Evolutionary conservation across 139 green algal species (phyloP).

Genomic region (Haematococcus lacustris): DNA sequence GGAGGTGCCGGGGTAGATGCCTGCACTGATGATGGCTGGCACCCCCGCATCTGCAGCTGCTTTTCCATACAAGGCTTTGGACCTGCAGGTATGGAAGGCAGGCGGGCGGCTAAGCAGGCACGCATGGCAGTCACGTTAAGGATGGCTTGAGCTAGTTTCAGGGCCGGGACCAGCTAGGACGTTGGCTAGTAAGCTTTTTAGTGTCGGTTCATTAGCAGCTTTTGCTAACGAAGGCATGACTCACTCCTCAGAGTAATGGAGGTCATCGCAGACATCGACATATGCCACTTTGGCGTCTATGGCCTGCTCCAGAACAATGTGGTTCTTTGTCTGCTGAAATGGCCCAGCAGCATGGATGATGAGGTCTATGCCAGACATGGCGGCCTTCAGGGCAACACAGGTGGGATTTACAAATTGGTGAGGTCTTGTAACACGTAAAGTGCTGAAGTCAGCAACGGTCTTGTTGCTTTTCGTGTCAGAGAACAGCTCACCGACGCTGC

Average conservation of each 20-base stretch:
- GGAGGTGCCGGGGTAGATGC: slow-evolving; percentile 84
- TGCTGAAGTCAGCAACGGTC: neutral
- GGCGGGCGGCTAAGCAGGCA: no score
- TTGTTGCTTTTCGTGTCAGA: neutral
- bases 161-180: no score
- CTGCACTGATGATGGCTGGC: slow-evolving; percentile 77
- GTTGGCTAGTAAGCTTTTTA: no score
- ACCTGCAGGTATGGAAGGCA: no score
- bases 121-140: no score
- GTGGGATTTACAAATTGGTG: neutral
- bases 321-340: slow-evolving; percentile 79
- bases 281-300: slow-evolving; percentile 71
- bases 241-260: slow-evolving; percentile 55
- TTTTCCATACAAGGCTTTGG: slow-evolving; percentile 38
- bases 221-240: no score
- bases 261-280: slow-evolving; percentile 95
- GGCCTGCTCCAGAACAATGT: slow-evolving; percentile 68
- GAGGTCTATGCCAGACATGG: slow-evolving; percentile 40
- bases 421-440: neutral
- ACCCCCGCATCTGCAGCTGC: slow-evolving; percentile 69
- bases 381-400: slow-evolving; percentile 4
- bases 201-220: no score
- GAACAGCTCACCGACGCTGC: neutral
- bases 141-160: no score
- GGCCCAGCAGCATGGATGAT: slow-evolving; percentile 87